A percentile compares a stretch with the other conserved stretches of the same genome.
These are phyloP conservation scores for Candida peoriensis DNA, from an alignment of 805 yeast genomes.

Conservation along the genomic window DNA sequence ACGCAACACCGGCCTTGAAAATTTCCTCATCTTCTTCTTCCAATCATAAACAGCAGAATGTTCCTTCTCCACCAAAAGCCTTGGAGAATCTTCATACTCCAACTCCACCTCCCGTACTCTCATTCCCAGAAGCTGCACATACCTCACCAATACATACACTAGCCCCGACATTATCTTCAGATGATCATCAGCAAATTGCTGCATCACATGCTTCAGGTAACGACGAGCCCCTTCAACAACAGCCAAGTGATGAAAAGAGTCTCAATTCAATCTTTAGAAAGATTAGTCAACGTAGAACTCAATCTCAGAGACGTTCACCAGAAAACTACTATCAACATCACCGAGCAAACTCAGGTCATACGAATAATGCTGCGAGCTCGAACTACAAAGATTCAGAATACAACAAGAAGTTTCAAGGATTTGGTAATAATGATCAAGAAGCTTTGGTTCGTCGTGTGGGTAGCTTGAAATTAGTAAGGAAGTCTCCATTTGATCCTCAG, in stretches of 20 bases:
- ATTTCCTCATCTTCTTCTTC: constrained; percentile 2
- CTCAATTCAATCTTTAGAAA: constrained; percentile 25
- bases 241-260: constrained; percentile 26
- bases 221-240: constrained; percentile 31
- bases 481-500: constrained; percentile 14
- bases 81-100: constrained; percentile 22
- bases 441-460: constrained; percentile 22
- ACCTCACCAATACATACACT: constrained; percentile 44
- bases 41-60: constrained; percentile 1
- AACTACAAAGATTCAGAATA: constrained; percentile 1
- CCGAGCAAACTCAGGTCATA: constrained; percentile 5
- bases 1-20: constrained; percentile 5
- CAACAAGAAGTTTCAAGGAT: constrained; percentile 4
- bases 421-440: constrained; percentile 12
- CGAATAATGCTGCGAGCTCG: constrained; percentile 4
- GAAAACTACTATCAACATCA: constrained; percentile 4
- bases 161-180: constrained; percentile 35
- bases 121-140: constrained; percentile 45
- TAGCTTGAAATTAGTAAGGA: constrained; percentile 17
- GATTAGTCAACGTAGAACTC: constrained; percentile 24
- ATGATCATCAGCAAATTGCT: constrained; percentile 37
- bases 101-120: constrained; percentile 36
- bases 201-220: constrained; percentile 36
- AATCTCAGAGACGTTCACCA: constrained; percentile 21
- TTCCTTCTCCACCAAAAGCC: neutral